Evolutionary conservation across 225 moss, liverwort and hornwort species (phyloP), one percentile per base, ranked within the genome.

Genomic region (Anthoceros angustus): DNA sequence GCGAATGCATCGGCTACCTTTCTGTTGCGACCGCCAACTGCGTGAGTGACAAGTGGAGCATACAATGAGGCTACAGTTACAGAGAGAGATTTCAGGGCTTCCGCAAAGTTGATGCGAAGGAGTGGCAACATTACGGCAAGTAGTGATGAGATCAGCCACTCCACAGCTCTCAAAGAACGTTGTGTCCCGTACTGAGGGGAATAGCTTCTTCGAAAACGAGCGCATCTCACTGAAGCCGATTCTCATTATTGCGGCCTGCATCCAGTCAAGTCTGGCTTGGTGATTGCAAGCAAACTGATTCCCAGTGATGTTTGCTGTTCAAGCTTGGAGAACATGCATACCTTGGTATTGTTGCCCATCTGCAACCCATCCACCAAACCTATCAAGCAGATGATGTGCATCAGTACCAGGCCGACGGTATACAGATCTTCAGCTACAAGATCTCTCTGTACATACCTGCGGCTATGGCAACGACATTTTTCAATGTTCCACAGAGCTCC

Each of bases 131-230:
- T 68, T 85, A 85, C 85, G 79, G 77, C 85, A 87, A 61, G 80
- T 83, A 62, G 87, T 83, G 69, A 85, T 81, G 67, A 85, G 79
- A 66, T 87, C 83, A 68, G 81, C 80, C 63, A 85, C 70, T 66
- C 85, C 87, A 83, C 83, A 87, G 67, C 85, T 85, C 74, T 85
- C 85, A 62, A 83, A 79, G 70, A 87, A 87, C 49, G 85, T 85
- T 43, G 77, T 77, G 70, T 85, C 85, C 10, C 64, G 64, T 32
- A 87, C 83, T 66, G 83, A 77, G 61, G 85, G 84, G 68, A 77
- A 85, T 9, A 85, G 73, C 65, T 79, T 50, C 69, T 87, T 83
- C 42, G 85, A 83, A 62, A 87, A 81, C 55, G 49, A n/a, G 11
- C 73, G 77, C 85, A 88, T 88, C 78, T 88, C 87, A 39, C 70